phyloP scores from a whole-genome alignment of 1,284 basidiomycete species.

The Fomitopsis pinicola region DNA sequence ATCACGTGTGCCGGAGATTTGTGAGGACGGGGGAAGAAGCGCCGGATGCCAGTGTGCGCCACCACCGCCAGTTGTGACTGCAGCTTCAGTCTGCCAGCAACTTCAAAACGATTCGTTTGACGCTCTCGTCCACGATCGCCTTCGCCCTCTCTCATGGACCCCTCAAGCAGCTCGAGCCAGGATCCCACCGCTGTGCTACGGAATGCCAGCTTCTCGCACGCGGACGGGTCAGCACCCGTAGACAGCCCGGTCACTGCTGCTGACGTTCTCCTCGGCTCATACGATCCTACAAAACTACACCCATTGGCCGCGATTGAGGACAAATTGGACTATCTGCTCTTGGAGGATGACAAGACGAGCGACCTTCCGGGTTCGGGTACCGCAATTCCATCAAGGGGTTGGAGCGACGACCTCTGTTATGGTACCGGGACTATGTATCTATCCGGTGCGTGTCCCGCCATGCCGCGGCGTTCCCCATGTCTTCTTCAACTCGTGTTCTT shows the following conservation, averaged over 20 bases:
- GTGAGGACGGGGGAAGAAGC: background rate
- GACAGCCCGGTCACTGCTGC: slow-evolving; percentile 58
- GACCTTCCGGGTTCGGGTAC: slow-evolving; percentile 83
- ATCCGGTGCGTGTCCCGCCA: slow-evolving; percentile 58
- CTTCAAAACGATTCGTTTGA: background rate
- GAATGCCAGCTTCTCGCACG: slow-evolving; percentile 50
- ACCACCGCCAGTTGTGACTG: background rate
- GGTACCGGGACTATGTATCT: slow-evolving; percentile 99
- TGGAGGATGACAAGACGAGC: slow-evolving; percentile 92
- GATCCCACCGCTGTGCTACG: slow-evolving; percentile 48
- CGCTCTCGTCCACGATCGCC: background rate
- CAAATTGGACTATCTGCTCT: slow-evolving; percentile 87
- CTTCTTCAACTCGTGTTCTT: slow-evolving; percentile 23
- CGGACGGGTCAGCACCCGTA: slow-evolving; percentile 27
- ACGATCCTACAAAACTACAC: slow-evolving; percentile 88
- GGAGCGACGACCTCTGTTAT: slow-evolving; percentile 99
- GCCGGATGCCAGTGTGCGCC: background rate
- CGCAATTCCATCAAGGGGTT: slow-evolving; percentile 90
- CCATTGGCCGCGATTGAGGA: slow-evolving; percentile 86
- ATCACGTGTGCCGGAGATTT: background rate
- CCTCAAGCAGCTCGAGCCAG: slow-evolving; percentile 23
- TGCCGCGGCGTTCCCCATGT: slow-evolving; percentile 16
- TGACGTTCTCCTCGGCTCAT: slow-evolving; percentile 79
- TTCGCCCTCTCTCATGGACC: slow-evolving; percentile 2
- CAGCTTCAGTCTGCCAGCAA: background rate